Base-by-base conservation (phyloP, 129 eudicot genomes). In the Helianthus tuberosus region DNA sequence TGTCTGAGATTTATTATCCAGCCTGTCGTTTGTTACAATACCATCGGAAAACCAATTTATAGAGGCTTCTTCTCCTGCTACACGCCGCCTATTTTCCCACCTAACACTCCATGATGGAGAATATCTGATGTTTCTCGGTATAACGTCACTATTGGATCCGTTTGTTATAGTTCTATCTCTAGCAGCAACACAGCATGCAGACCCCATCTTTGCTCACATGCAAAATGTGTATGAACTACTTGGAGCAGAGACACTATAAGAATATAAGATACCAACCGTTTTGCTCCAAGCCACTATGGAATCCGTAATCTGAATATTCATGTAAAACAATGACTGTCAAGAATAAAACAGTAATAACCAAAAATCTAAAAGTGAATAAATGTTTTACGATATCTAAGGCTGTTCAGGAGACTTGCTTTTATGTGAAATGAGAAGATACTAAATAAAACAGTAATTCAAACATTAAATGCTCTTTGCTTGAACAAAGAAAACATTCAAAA, bases 111-210 rank as follows among this genome's bases (percentile, higher is more conserved):
- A 95, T 32, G 96, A 85, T 71, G 99, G 99, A 32, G 99, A 95
- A 76, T 91, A 86, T 52, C 93, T 79, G 36, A 83, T 61, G 72
- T 91, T 88, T 82, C 99, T 89, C 20, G 79, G 89, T 74, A 87
- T 39, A 72, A 69, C 61, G 14, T 91, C 96, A 80, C 85, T 71
- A 62, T 64, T 69, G 12, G 97, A 62, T 82, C 90, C 86, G 79
- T 80, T 86, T 67, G 91, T 80, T 71, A 91, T 79, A 58, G 90
- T 89, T 82, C 89, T 87, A 73, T 91, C 99, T 77, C 86, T 95
- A 43, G 97, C 92, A 79, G 97, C 97, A 80, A 95, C 96, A 81
- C 99, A 95, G 62, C 99, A 95, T 39, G 96, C 95, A 71, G 97
- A 85, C 46, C 99, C 99, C 99, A 95, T 95, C 71, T 47, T 90